These are phyloP conservation scores for Castanopsis chinensis DNA, from an alignment of 306 rosid genomes.

Conservation along the genomic window DNA sequence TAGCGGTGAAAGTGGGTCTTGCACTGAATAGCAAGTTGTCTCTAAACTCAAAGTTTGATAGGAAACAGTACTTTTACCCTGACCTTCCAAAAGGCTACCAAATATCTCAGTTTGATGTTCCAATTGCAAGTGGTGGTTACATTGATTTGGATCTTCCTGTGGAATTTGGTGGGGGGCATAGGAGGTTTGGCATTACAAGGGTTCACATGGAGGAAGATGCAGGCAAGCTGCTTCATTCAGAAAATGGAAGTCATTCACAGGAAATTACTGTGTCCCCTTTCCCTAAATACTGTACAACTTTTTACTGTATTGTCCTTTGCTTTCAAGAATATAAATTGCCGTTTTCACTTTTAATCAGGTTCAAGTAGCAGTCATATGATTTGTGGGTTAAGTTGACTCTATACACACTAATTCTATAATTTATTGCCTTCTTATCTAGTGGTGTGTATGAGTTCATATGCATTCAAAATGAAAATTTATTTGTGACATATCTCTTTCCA, in stretches of 20 bases:
- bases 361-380: background rate
- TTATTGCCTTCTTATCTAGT: background rate
- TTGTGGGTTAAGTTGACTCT: background rate
- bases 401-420: background rate
- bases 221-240: conserved; percentile 86
- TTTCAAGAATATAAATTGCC: background rate
- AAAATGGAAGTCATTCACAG: conserved; percentile 75
- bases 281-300: background rate
- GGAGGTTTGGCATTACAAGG: conserved; percentile 88
- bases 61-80: conserved; percentile 92
- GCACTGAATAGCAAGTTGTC: conserved; percentile 85
- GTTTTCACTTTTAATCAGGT: background rate
- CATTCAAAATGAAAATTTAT: background rate
- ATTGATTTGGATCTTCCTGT: conserved; percentile 81
- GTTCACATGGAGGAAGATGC: conserved; percentile 99
- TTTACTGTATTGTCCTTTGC: background rate
- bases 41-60: conserved; percentile 83
- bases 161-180: conserved; percentile 91
- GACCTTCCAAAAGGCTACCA: conserved; percentile 98
- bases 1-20: conserved; percentile 74
- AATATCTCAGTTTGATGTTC: conserved; percentile 94
- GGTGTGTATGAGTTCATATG: background rate
- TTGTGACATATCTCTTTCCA: background rate
- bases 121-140: conserved; percentile 73
- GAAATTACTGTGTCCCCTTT: conserved; percentile 27